Conservation (phyloP, 768 basidiomycete genomes). For the Termitomyces titanicus region DNA sequence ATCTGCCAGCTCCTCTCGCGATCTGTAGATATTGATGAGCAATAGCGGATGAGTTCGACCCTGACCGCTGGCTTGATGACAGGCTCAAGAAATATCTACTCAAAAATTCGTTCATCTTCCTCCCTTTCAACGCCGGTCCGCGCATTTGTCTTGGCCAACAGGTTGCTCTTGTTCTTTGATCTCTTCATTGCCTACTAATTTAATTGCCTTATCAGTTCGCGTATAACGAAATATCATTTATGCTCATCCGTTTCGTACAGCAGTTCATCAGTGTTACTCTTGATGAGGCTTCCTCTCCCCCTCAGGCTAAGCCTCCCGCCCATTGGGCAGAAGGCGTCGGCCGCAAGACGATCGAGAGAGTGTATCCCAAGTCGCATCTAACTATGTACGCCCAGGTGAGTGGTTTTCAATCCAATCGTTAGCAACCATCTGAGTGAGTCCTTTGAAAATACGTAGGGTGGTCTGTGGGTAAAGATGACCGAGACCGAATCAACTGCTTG, state of each 20-base stretch:
- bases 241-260: conserved; percentile 60
- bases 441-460: too few relatives aligned
- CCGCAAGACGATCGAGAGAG: conserved; percentile 44
- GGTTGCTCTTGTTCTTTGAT: conserved; percentile 15
- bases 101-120: conserved; percentile 66
- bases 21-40: not conserved
- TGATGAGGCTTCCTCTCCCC: conserved; percentile 41
- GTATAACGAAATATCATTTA: conserved; percentile 61
- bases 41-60: conserved; percentile 63
- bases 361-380: conserved; percentile 49
- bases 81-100: conserved; percentile 58
- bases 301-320: conserved; percentile 39
- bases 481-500: not conserved
- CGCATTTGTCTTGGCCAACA: conserved; percentile 61
- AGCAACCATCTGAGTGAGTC: too few relatives aligned
- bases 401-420: not conserved
- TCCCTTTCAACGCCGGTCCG: conserved; percentile 61
- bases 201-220: conserved; percentile 37
- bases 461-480: not conserved
- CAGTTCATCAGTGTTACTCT: conserved; percentile 47
- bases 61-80: conserved; percentile 66
- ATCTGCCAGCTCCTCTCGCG: not conserved
- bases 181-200: not conserved
- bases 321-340: conserved; percentile 43
- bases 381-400: conserved; percentile 50